Percentiles rank a stretch among this genome's conserved stretches.
phyloP scores from a whole-genome alignment of 2,329 filamentous ascomycete genomes.

The Intubia oerlemansii region DNA sequence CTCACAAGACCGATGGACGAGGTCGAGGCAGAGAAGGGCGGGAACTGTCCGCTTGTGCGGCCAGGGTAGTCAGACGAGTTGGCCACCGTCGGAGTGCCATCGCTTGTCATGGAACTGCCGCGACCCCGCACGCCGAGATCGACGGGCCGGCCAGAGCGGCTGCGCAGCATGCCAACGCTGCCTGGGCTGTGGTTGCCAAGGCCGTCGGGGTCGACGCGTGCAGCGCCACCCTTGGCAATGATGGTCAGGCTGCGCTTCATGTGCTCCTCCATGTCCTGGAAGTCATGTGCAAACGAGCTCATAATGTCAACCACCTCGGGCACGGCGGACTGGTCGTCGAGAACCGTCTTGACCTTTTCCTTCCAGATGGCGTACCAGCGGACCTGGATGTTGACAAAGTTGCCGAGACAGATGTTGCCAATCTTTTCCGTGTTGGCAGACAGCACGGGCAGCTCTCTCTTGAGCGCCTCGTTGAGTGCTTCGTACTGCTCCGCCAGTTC shows the following conservation, averaged over 20 bases:
- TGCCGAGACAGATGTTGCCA: slow-evolving; percentile 62
- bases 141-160: slow-evolving; percentile 21
- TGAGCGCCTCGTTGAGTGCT: slow-evolving; percentile 79
- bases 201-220: too few relatives aligned
- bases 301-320: slow-evolving; percentile 54
- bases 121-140: slow-evolving; percentile 31
- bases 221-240: slow-evolving; percentile 51
- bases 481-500: slow-evolving; percentile 79
- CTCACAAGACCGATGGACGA: background rate
- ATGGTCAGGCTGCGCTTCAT: slow-evolving; percentile 46
- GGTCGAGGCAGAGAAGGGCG: slow-evolving; percentile 29
- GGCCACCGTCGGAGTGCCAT: slow-evolving; percentile 39
- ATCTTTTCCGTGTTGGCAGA: slow-evolving; percentile 64
- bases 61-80: slow-evolving; percentile 44
- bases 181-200: slow-evolving; percentile 17
- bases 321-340: slow-evolving; percentile 38
- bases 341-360: slow-evolving; percentile 56
- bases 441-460: slow-evolving; percentile 74
- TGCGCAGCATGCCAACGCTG: slow-evolving; percentile 17
- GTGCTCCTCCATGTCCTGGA: slow-evolving; percentile 51
- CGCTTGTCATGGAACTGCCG: slow-evolving; percentile 39
- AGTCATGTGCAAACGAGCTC: slow-evolving; percentile 58
- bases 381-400: slow-evolving; percentile 67
- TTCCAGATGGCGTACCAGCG: slow-evolving; percentile 71
- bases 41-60: slow-evolving; percentile 45